A percentile compares a stretch with the other conserved stretches of the same genome.
Conservation (phyloP, 805 yeast genomes). For the Saccharomycopsis selenospora region DNA sequence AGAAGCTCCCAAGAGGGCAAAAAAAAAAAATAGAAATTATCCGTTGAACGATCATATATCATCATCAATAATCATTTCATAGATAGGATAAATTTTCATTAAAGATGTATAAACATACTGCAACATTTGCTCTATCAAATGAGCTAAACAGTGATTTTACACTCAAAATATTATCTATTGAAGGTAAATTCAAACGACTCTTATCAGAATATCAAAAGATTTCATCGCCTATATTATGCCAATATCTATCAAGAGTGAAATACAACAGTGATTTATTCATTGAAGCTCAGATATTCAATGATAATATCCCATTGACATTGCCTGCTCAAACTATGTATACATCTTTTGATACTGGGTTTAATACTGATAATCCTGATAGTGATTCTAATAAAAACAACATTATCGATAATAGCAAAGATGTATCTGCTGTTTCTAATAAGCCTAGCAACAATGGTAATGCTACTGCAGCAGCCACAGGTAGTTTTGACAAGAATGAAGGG, state of each 20-base stretch:
- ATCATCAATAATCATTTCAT: no score
- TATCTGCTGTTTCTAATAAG: neutral
- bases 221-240: slow-evolving; percentile 13
- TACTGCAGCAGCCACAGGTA: neutral
- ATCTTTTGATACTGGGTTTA: slow-evolving; percentile 7
- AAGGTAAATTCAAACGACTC: slow-evolving; percentile 18
- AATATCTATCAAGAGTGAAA: slow-evolving; percentile 16
- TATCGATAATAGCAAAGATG: neutral
- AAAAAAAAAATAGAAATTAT: no score
- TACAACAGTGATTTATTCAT: slow-evolving; percentile 17
- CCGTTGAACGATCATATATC: no score
- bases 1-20: no score
- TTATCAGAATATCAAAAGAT: slow-evolving; percentile 11
- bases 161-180: slow-evolving; percentile 13
- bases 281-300: slow-evolving; percentile 17
- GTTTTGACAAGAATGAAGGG: neutral
- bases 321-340: slow-evolving; percentile 17
- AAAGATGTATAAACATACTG: slow-evolving; percentile 16
- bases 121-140: slow-evolving; percentile 16
- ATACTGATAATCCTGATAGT: slow-evolving; percentile 8
- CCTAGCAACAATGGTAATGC: neutral
- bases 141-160: slow-evolving; percentile 16
- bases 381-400: neutral
- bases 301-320: slow-evolving; percentile 14
- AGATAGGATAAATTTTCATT: no score